Evolutionary conservation across 805 yeast genomes (phyloP), one percentile per base, ranked within the genome.

Genomic region (Saccharomycopsis malanga): DNA sequence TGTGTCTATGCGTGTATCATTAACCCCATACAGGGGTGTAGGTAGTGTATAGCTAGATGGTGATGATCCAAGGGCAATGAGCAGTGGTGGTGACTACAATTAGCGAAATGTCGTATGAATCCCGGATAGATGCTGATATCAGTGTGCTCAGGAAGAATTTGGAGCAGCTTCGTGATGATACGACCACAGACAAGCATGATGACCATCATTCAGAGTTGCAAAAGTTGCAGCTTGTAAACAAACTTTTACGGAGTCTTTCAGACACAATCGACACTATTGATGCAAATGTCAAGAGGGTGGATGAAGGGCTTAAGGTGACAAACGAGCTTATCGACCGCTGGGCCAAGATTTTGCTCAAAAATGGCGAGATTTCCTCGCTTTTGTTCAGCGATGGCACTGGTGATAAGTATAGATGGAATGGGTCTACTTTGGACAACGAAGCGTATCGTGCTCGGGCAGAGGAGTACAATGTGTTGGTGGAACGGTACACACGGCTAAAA

Each of bases 271-370:
- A 38, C 17, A 22, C 35, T 7, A 39, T 36, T 18, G 42, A 24
- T 4, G 4, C 25, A 2, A 50, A 50, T 40, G 29, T 51, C n/a
- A 39, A n/a, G 10, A 38, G 45, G 34, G 49, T 51, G 17, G 49
- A 51, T 30, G 40, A 42, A 23, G 39, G 45, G 1, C 37, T 52
- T 7, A 39, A 46, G 23, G 39, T 45, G n/a, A 49, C 53, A 2
- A 50, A 52, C 35, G 38, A 46, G 17, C 43, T 52, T 10, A 44
- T 49, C 9, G 51, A 49, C 39, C 45, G 44, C 15, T 52, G 55
- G 55, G 48, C 53, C 3, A 44, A 52, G 23, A 52, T 52, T 12
- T 23, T 50, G 18, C 41, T 44, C 4, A 50, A 52, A 32, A 52
- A 41, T 21, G 36, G 42, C n/a, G 51, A 52, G 24, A 52, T 49